These are phyloP conservation scores for Cyberlindnera mycetangii DNA, from an alignment of 805 yeast genomes.

Conservation along the genomic window DNA sequence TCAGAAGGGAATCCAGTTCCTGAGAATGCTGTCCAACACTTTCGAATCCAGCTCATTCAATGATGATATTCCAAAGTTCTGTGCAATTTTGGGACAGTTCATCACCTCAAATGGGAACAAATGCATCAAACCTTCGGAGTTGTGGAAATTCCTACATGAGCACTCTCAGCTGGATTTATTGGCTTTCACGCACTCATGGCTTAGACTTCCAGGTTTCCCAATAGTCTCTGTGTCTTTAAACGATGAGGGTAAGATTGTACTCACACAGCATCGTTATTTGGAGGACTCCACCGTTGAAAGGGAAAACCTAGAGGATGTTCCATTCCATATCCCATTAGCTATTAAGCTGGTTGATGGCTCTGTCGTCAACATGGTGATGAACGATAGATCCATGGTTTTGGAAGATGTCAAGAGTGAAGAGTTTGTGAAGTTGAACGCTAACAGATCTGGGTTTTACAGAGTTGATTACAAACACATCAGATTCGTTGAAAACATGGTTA, in stretches of 20 bases:
- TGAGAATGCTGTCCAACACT: slow-evolving; percentile 49
- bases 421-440: slow-evolving; percentile 42
- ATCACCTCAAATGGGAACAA: slow-evolving; percentile 34
- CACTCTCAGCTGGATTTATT: slow-evolving; percentile 41
- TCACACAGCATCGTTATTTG: slow-evolving; percentile 40
- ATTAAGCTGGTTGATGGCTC: slow-evolving; percentile 37
- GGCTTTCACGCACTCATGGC: slow-evolving; percentile 58
- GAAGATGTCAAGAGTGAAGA: slow-evolving; percentile 23
- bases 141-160: slow-evolving; percentile 46
- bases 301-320: slow-evolving; percentile 48
- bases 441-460: slow-evolving; percentile 45
- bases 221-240: slow-evolving; percentile 37
- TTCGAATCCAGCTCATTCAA: slow-evolving; percentile 34
- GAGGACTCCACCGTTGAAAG: slow-evolving; percentile 25
- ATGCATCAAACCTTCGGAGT: slow-evolving; percentile 45
- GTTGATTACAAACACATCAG: slow-evolving; percentile 40
- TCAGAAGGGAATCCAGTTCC: slow-evolving; percentile 55
- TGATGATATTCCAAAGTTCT: slow-evolving; percentile 32
- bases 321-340: slow-evolving; percentile 60
- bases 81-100: slow-evolving; percentile 37
- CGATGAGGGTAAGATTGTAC: slow-evolving; percentile 29
- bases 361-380: slow-evolving; percentile 38
- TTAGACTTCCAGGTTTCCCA: slow-evolving; percentile 58
- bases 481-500: slow-evolving; percentile 28
- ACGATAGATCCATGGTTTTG: slow-evolving; percentile 37